A percentile compares a stretch with the other conserved stretches of the same genome.
phyloP scores from a whole-genome alignment of 2,329 filamentous ascomycete genomes.

The Sporothrix brunneoviolacea region DNA sequence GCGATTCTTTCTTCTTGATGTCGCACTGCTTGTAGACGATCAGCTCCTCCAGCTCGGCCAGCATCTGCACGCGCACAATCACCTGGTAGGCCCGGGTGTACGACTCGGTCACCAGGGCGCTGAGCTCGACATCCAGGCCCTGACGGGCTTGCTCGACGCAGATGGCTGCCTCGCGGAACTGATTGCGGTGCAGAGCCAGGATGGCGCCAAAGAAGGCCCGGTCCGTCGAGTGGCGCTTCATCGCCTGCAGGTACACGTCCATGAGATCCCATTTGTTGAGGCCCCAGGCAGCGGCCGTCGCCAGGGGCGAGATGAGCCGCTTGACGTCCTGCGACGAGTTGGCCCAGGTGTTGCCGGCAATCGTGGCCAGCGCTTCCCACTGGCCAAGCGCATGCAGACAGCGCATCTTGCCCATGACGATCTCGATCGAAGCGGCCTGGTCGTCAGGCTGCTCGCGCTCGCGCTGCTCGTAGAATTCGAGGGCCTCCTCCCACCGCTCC shows the following conservation, averaged over 20 bases:
- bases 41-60: slow-evolving; percentile 95
- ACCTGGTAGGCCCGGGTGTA: slow-evolving; percentile 97
- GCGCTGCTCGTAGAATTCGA: slow-evolving; percentile 84
- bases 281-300: slow-evolving; percentile 94
- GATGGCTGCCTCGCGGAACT: slow-evolving; percentile 82
- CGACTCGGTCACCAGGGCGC: slow-evolving; percentile 92
- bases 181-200: slow-evolving; percentile 86
- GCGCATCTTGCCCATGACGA: slow-evolving; percentile 99
- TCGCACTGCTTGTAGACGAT: slow-evolving; percentile 97
- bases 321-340: slow-evolving; percentile 83
- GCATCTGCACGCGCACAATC: slow-evolving; percentile 98
- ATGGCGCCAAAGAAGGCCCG: slow-evolving; percentile 97
- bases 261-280: slow-evolving; percentile 96
- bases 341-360: slow-evolving; percentile 91
- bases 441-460: slow-evolving; percentile 61
- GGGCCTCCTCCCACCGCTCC: slow-evolving; percentile 94
- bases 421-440: slow-evolving; percentile 66
- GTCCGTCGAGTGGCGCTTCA: slow-evolving; percentile 90
- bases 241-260: slow-evolving; percentile 92
- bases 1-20: slow-evolving; percentile 77
- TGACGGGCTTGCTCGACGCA: slow-evolving; percentile 91
- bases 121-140: slow-evolving; percentile 90
- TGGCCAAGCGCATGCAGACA: slow-evolving; percentile 95
- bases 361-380: slow-evolving; percentile 85
- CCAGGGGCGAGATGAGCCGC: slow-evolving; percentile 83